These are phyloP conservation scores for Aspergillus viridinutans DNA, from an alignment of 2,329 filamentous ascomycete species.

Conservation along the genomic window DNA sequence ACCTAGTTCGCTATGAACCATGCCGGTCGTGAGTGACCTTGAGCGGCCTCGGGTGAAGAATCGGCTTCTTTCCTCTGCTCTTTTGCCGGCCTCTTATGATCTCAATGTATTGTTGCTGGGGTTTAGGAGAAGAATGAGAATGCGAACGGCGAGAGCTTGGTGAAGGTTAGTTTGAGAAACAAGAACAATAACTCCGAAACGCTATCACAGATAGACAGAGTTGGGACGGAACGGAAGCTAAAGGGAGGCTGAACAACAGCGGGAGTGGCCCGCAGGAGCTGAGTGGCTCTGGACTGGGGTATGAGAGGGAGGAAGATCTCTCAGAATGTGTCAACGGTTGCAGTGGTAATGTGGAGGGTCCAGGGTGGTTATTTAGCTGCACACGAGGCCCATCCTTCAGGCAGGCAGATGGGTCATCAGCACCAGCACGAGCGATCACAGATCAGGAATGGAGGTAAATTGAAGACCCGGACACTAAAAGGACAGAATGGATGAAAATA, in stretches of 20 bases:
- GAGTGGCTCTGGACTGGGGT: slow-evolving; percentile 23
- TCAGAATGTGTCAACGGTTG: slow-evolving; percentile 18
- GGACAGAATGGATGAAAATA: slow-evolving; percentile 12
- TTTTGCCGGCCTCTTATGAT: slow-evolving; percentile 3
- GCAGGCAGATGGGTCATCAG: slow-evolving; percentile 13
- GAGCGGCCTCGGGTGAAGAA: slow-evolving; percentile 19
- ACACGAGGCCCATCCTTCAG: slow-evolving; percentile 26
- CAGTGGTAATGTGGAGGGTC: slow-evolving; percentile 31
- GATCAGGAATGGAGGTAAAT: slow-evolving; percentile 11
- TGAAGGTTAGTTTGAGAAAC: slow-evolving; percentile 11
- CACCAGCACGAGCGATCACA: slow-evolving; percentile 10
- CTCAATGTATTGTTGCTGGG: not conserved
- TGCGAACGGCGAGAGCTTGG: slow-evolving; percentile 11
- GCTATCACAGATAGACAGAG: slow-evolving; percentile 18
- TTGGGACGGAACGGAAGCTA: slow-evolving; percentile 20
- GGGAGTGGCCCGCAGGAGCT: slow-evolving; percentile 21
- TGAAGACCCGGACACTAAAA: slow-evolving; percentile 10
- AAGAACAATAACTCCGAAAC: slow-evolving; percentile 15
- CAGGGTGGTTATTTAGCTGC: slow-evolving; percentile 40
- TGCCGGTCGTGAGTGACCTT: slow-evolving; percentile 38
- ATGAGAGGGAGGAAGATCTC: slow-evolving; percentile 4
- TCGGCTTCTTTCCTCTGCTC: slow-evolving; percentile 4
- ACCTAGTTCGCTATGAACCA: slow-evolving; percentile 42
- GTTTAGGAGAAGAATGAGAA: slow-evolving; percentile 10
- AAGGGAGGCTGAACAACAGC: slow-evolving; percentile 18